Evolutionary conservation across 2,329 filamentous ascomycete species (phyloP), one percentile per base, ranked within the genome.

Genomic region (Pyrenochaeta sp.): DNA sequence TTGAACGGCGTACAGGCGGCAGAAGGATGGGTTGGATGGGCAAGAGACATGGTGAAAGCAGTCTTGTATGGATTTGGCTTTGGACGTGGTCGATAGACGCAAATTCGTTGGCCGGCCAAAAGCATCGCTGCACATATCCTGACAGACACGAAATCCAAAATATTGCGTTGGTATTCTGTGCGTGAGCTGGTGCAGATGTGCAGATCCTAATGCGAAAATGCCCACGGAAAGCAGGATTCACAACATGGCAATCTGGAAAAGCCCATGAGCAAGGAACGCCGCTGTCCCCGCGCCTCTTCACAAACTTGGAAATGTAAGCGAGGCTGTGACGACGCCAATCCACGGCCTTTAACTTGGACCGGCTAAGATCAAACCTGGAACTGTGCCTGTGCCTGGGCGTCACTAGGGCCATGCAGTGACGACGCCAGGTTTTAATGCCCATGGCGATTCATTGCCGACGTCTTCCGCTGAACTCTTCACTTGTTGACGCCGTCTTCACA

Each of bases 11-110:
- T 81, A 23, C 75, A 78, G 48, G 59, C 55, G 21, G 60, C 75
- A 8, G 74, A 76, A 52, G 82, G 83, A 0, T 87, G 81, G 82
- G 48, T 67, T 22, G 82, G 80, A 2, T 78, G 78, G 67, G 58
- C 63, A 3, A 48, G 49, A 40, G 77, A 79, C 42, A 49, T 78
- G 5, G 43, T 67, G 37, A 65, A 63, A 49, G 51, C 58, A 13
- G 48, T 63, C 19, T 44, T 60, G n/a, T 60, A 63, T 22, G 48
- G 45, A 29, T 17, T 67, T n/a, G 63, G 63, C 9, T 44, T 59
- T 27, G 46, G 51, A 15, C 51, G 53, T n/a, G n/a, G 36, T 23
- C 40, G 44, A 10, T 48, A 20, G 29, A 13, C 14, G 29, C 10
- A 18, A n/a, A n/a, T n/a, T n/a, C n/a, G n/a, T n/a, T n/a, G n/a